phyloP scores from a whole-genome alignment of 805 yeast genomes.

The Torulaspora delbrueckii region DNA sequence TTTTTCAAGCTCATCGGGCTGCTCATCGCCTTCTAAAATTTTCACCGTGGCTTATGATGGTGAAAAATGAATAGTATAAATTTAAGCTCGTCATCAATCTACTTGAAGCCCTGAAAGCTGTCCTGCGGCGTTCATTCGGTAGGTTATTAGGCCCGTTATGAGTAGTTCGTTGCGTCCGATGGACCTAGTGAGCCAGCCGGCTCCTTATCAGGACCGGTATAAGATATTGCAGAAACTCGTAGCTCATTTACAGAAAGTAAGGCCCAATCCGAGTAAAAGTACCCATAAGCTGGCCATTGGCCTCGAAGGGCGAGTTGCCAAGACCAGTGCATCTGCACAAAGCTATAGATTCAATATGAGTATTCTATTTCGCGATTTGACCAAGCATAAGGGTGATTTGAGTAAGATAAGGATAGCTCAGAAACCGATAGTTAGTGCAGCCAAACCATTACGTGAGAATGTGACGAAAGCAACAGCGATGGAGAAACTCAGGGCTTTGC shows the following conservation, averaged over 20 bases:
- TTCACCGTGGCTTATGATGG: slow-evolving; percentile 16
- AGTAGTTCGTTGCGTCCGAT: slow-evolving; percentile 24
- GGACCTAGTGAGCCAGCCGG: slow-evolving; percentile 30
- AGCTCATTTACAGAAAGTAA: slow-evolving; percentile 19
- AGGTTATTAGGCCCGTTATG: neutral
- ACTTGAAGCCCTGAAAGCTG: neutral
- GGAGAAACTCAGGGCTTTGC: slow-evolving; percentile 16
- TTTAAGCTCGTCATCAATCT: neutral
- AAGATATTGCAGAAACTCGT: slow-evolving; percentile 29
- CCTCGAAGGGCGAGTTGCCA: slow-evolving; percentile 29
- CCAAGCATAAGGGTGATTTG: slow-evolving; percentile 29
- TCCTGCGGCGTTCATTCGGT: neutral
- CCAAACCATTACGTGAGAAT: slow-evolving; percentile 4
- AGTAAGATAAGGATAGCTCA: slow-evolving; percentile 23
- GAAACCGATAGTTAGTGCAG: slow-evolving; percentile 14
- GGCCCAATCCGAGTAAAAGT: slow-evolving; percentile 12
- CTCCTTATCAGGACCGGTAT: slow-evolving; percentile 31
- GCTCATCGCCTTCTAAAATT: slow-evolving; percentile 24
- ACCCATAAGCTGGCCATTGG: slow-evolving; percentile 24
- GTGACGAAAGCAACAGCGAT: slow-evolving; percentile 16
- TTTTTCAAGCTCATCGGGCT: slow-evolving; percentile 15
- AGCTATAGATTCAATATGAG: slow-evolving; percentile 33
- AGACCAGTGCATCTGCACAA: slow-evolving; percentile 25
- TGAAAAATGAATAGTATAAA: neutral
- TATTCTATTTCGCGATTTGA: slow-evolving; percentile 30